Conservation (phyloP, 2,329 filamentous ascomycete genomes). For the Colletotrichum sp. region DNA sequence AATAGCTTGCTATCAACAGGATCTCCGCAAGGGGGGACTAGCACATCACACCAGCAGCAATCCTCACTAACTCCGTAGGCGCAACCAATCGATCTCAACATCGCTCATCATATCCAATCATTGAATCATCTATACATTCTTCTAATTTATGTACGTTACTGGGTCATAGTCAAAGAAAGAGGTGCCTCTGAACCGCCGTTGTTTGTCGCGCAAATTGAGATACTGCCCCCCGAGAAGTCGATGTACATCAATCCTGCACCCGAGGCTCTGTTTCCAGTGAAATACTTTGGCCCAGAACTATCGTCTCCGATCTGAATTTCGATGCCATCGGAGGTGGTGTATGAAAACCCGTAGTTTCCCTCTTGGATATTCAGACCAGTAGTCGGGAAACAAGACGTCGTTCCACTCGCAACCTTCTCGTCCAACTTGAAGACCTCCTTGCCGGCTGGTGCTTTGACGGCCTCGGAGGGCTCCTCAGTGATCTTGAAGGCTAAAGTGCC, state of each 20-base stretch:
- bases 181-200: background rate
- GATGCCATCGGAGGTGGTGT: background rate
- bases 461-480: background rate
- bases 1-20: background rate
- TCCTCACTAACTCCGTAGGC: background rate
- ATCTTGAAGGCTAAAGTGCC: background rate
- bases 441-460: background rate
- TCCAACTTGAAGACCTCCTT: background rate
- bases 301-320: background rate
- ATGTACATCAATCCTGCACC: background rate
- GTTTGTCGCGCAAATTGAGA: background rate
- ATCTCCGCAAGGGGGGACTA: background rate
- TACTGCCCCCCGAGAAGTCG: background rate
- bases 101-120: background rate
- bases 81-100: background rate
- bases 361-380: background rate
- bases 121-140: background rate
- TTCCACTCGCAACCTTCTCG: background rate
- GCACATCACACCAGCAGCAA: background rate
- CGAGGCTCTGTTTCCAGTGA: background rate
- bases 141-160: background rate
- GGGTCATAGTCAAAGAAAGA: background rate
- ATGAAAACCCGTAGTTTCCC: background rate
- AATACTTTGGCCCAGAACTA: background rate
- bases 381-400: background rate